Evolutionary conservation across 2,329 filamentous ascomycete genomes (phyloP), one percentile per base, ranked within the genome.

Genomic region (Dothideomycetidae sp.): DNA sequence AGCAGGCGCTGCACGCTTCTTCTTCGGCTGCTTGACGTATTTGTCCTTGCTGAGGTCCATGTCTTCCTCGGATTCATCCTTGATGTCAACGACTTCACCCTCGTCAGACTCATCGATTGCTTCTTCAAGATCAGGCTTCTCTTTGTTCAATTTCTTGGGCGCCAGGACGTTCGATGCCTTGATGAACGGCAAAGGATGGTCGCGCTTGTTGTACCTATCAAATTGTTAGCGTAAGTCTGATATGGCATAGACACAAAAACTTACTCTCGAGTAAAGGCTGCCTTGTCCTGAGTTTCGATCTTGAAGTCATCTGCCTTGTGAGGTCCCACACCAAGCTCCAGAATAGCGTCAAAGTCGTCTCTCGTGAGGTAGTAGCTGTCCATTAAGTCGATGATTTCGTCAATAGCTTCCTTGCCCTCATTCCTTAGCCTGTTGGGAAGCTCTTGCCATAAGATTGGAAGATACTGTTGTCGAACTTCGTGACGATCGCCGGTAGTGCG

Each of bases 291-390:
- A 2, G 79, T 68, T 40, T 93, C 84, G 36, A 96, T 78, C 42
- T 77, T 80, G 47, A 92, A 69, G 1, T 64, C 64, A 12, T 78
- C 76, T 58, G 86, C 75, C 44, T 78, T 70, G 69, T 93, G 86
- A 1, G 77, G 73, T 3, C 88, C 90, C 10, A 98, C 73, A 5
- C 86, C 88, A 15, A 98, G 71, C 60, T 98, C 90, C 55, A 85
- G 69, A 50, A 98, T 84, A 7, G 78, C 80, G 53, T 98, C 90
- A 57, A 88, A 93, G 55, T 98, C 90, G 15, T 98, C 90, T 44
- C 81, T 79, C 1, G 90, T 96, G 40, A 98, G 66, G 58, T 79
- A 98, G 60, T 98, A 98, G 54, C 79, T 85, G 54, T 98, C 90
- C 90, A 98, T 96, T 37, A 94, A 68, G 37, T 90, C 75, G 51